These are phyloP conservation scores for Polyporus tsugae DNA, from an alignment of 1,284 basidiomycete genomes.

Conservation along the genomic window DNA sequence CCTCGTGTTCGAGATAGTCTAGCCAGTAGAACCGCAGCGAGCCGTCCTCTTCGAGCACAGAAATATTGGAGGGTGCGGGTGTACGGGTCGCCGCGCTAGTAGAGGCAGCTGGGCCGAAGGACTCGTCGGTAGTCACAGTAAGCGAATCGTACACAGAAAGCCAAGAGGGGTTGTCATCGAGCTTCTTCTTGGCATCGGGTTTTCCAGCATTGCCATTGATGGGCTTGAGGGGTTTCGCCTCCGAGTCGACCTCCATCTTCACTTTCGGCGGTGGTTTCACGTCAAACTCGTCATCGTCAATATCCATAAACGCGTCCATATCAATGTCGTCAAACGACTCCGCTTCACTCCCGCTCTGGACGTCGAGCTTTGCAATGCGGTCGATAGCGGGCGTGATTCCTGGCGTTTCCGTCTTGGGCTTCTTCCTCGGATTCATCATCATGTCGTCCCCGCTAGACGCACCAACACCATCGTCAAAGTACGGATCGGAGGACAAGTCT, in stretches of 20 bases:
- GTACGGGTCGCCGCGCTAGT: conserved; percentile 46
- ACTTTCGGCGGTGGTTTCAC: conserved; percentile 38
- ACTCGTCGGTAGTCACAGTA: conserved; percentile 62
- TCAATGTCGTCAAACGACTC: conserved; percentile 64
- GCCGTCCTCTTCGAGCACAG: conserved; percentile 81
- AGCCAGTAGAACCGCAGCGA: conserved; percentile 94
- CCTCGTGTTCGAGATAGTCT: conserved; percentile 87
- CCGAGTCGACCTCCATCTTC: conserved; percentile 37
- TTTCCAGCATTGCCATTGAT: conserved; percentile 27
- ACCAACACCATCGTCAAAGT: conserved; percentile 52
- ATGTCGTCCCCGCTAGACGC: conserved; percentile 62
- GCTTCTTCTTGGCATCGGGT: conserved; percentile 44
- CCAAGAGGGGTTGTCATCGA: conserved; percentile 71
- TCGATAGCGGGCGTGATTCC: conserved; percentile 62
- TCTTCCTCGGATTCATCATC: conserved; percentile 75
- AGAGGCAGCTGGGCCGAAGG: conserved; percentile 50
- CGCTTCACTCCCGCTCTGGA: conserved; percentile 58
- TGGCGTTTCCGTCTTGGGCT: conserved; percentile 53
- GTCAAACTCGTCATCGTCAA: conserved; percentile 44
- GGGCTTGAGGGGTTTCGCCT: conserved; percentile 39
- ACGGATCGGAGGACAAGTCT: conserved; percentile 66
- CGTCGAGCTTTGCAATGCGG: conserved; percentile 63
- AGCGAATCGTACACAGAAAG: conserved; percentile 80
- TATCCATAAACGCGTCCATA: conserved; percentile 64
- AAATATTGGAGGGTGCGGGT: conserved; percentile 53